Conservation (phyloP, 2,329 filamentous ascomycete genomes). For the Samsoniella hepiali region DNA sequence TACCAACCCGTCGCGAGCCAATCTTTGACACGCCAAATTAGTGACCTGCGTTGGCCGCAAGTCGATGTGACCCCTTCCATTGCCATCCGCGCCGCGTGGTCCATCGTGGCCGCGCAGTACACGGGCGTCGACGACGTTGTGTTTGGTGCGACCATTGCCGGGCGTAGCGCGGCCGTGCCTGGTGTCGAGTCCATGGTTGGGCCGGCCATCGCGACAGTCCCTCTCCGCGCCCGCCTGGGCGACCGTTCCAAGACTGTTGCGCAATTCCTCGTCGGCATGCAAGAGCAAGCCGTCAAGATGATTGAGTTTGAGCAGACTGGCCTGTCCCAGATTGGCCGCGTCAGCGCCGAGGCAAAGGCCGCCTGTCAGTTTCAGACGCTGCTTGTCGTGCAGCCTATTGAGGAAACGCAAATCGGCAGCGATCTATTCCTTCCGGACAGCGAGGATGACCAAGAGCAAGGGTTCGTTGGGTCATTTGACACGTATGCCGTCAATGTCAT, state of each 20-base stretch:
- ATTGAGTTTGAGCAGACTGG: constrained; percentile 20
- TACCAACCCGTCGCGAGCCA: neutral
- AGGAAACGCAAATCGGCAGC: constrained; percentile 7
- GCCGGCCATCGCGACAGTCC: constrained; percentile 28
- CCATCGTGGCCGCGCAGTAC: constrained; percentile 17
- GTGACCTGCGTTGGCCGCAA: neutral
- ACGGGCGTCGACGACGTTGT: constrained; percentile 17
- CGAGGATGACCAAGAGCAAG: neutral
- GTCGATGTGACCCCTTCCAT: constrained; percentile 16
- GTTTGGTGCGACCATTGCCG: constrained; percentile 19
- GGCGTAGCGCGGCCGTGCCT: constrained; percentile 17
- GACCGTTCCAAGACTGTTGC: constrained; percentile 9
- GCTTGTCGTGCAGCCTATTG: constrained; percentile 20
- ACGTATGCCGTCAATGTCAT: constrained; percentile 8
- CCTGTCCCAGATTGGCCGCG: constrained; percentile 17
- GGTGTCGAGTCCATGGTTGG: constrained; percentile 20
- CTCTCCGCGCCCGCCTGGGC: constrained; percentile 16
- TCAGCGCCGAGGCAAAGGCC: constrained; percentile 18
- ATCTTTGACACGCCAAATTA: neutral
- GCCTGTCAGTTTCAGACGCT: constrained; percentile 25
- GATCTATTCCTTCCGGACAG: constrained; percentile 8
- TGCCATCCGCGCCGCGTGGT: constrained; percentile 16
- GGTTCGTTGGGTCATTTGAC: constrained; percentile 6
- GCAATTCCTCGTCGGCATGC: constrained; percentile 21
- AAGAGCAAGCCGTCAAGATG: constrained; percentile 19